Evolutionary conservation across 768 basidiomycete genomes (phyloP), one percentile per base, ranked within the genome.

Genomic region (Tulasnella sp.): DNA sequence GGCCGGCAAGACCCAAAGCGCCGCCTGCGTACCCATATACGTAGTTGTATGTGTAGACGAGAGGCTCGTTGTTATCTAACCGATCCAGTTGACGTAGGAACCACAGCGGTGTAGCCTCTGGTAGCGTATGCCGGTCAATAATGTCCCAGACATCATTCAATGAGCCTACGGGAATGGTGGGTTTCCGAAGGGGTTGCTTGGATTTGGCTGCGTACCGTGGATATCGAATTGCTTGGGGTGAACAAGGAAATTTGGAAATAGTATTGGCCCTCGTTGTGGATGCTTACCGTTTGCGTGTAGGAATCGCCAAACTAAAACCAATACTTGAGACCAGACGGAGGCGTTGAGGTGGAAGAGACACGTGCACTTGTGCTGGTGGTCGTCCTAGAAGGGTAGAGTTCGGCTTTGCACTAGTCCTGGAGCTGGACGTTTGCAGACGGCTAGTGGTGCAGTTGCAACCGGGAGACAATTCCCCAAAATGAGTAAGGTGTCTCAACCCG

Each of bases 21-120:
- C 6, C 11, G 81, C 83, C n/a, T 1, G 81, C 83, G 27, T 79
- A 83, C 21, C 82, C 79, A 54, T 76, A 81, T 0, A 82, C 83
- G 59, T 78, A 79, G 69, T 84, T 79, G 67, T 81, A 84, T 0
- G 79, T 81, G 63, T 79, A 70, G 40, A 80, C 53, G 11, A 73
- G 64, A 5, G 79, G 77, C 32, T 69, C 73, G 70, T 83, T 83
- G 71, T 74, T 55, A 73, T 69, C 6, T 57, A 29, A 19, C 48
- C 55, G 17, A 57, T 57, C 29, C 42, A 57, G 46, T 57, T 57
- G n/a, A 39, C 34, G 55, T 31, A 29, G 27, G 37, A 23, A 15
- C 55, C 55, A 32, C 55, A 57, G 74, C 74, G 11, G 51, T 2
- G 75, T 79, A 61, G 64, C 75, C 12, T 77, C 77, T 66, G 68